phyloP scores from a whole-genome alignment of 345 rosid genomes.

The Eucalyptus tenuipes region DNA sequence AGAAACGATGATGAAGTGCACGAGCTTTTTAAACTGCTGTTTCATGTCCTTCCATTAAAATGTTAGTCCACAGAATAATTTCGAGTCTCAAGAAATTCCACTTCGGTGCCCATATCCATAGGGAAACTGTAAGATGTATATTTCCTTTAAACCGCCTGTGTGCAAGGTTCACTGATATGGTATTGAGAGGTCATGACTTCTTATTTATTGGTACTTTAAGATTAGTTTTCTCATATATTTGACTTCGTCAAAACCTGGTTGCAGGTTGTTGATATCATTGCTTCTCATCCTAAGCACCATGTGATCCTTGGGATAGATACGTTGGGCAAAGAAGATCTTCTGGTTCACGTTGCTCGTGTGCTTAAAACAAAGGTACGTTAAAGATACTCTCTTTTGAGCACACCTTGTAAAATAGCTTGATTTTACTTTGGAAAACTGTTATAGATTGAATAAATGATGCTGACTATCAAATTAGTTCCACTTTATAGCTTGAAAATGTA shows the following conservation, averaged over 20 bases:
- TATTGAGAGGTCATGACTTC: neutral
- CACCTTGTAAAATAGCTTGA: neutral
- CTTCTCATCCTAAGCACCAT: conserved; percentile 56
- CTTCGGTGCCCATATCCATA: neutral
- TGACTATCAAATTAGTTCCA: neutral
- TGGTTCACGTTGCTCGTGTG: conserved; percentile 31
- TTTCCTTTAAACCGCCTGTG: neutral
- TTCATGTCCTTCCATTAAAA: neutral
- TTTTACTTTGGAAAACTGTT: neutral
- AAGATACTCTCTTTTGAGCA: neutral
- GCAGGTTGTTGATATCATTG: conserved; percentile 51
- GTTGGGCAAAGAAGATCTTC: conserved; percentile 66
- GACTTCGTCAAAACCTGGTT: neutral
- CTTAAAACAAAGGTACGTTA: conserved; percentile 46
- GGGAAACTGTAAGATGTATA: neutral
- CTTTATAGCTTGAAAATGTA: neutral
- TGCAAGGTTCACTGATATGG: neutral
- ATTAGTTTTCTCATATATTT: neutral
- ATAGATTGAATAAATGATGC: neutral
- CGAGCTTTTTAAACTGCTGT: neutral
- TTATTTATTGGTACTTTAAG: neutral
- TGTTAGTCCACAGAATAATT: neutral
- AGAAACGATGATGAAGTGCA: neutral
- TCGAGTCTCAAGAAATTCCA: neutral
- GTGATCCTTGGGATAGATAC: conserved; percentile 52